These are phyloP conservation scores for Diaporthe sp. DNA, from an alignment of 2,329 filamentous ascomycete species.

Conservation along the genomic window DNA sequence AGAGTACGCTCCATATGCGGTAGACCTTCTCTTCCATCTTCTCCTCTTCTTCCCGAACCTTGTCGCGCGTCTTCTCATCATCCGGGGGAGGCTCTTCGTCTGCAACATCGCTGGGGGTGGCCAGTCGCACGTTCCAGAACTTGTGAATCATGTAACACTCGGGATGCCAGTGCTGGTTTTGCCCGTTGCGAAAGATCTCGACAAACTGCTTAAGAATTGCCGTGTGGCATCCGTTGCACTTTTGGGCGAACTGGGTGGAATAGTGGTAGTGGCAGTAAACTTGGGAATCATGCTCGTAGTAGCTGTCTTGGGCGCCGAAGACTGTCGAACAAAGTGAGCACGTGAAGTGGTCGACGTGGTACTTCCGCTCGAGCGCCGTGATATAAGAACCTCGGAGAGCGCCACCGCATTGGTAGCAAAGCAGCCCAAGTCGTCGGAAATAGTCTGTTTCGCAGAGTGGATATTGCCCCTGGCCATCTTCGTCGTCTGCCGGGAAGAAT, in stretches of 20 bases:
- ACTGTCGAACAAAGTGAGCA: conserved; percentile 96
- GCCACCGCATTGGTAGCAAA: conserved; percentile 92
- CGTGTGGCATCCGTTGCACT: conserved; percentile 96
- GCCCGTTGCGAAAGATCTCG: conserved; percentile 96
- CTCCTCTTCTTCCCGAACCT: conserved; percentile 87
- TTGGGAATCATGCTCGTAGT: conserved; percentile 96
- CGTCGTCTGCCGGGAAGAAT: conserved; percentile 96
- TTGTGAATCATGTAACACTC: conserved; percentile 99
- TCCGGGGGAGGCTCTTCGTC: conserved; percentile 54
- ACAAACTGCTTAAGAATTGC: conserved; percentile 99
- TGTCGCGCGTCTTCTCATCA: conserved; percentile 73
- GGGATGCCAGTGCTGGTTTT: conserved; percentile 99
- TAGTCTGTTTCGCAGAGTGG: conserved; percentile 98
- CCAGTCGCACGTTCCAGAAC: conserved; percentile 97
- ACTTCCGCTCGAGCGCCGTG: conserved; percentile 96
- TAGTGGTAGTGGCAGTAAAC: conserved; percentile 99
- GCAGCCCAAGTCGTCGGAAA: conserved; percentile 88
- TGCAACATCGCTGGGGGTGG: conserved; percentile 65
- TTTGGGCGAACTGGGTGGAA: conserved; percentile 94
- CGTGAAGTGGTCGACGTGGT: conserved; percentile 99
- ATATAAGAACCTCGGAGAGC: conserved; percentile 97
- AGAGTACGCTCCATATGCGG: conserved; percentile 97
- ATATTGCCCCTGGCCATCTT: conserved; percentile 86
- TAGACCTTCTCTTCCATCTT: conserved; percentile 98
- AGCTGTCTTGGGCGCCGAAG: conserved; percentile 98